Percentiles rank a stretch among this genome's conserved stretches.
Evolutionary conservation across 331 rosid species (phyloP).

Genomic region (Phaseolus coccineus): DNA sequence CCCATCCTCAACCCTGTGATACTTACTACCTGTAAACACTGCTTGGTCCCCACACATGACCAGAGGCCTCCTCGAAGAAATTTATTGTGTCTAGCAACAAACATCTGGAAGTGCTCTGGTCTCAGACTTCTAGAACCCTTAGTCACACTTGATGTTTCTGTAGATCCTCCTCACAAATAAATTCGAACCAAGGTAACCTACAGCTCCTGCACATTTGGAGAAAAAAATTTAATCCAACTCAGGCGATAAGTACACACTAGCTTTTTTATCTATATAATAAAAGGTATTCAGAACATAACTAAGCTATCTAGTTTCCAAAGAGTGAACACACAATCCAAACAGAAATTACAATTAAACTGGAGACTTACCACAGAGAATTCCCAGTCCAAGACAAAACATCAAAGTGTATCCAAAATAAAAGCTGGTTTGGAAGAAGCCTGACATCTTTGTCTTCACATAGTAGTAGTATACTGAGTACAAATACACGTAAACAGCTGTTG

Average conservation of each 20-base stretch:
- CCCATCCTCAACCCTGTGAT: slow-evolving; percentile 62
- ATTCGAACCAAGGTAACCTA: slow-evolving; percentile 94
- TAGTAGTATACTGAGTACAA: slow-evolving; percentile 92
- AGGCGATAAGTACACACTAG: slow-evolving; percentile 5
- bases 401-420: slow-evolving; percentile 98
- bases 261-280: neutral
- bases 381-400: slow-evolving; percentile 98
- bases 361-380: slow-evolving; percentile 95
- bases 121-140: slow-evolving; percentile 50
- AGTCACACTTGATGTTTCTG: slow-evolving; percentile 96
- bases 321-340: neutral
- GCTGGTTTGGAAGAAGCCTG: slow-evolving; percentile 99
- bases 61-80: slow-evolving; percentile 57
- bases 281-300: neutral
- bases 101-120: slow-evolving; percentile 56
- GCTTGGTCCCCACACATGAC: slow-evolving; percentile 52
- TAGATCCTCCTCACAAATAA: slow-evolving; percentile 98
- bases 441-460: slow-evolving; percentile 98
- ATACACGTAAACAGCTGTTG: slow-evolving; percentile 95
- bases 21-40: slow-evolving; percentile 51
- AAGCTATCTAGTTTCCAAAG: slow-evolving; percentile 12
- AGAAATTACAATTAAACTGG: slow-evolving; percentile 11
- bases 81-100: slow-evolving; percentile 49
- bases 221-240: slow-evolving; percentile 3
- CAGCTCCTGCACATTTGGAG: slow-evolving; percentile 75